Evolutionary conservation across 352 stramenopile genomes (phyloP).

Genomic region (Blastocystis sp.): DNA sequence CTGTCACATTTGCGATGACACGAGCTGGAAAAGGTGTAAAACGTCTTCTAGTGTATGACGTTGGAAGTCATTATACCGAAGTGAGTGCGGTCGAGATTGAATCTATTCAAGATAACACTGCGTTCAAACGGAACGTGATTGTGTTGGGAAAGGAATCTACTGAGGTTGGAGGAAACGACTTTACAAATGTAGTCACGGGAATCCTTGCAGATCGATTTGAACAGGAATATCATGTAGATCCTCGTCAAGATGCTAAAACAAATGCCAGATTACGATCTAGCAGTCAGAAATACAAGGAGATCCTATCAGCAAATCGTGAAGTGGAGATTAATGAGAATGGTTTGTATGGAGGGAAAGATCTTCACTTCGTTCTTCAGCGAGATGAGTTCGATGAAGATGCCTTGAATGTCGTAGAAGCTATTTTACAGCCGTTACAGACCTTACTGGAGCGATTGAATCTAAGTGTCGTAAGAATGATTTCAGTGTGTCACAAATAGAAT

Average conservation of each 20-base stretch:
- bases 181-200: not conserved
- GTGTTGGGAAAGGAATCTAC: conserved; percentile 6
- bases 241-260: not conserved
- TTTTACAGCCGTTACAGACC: not conserved
- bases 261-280: not conserved
- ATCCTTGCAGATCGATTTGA: not conserved
- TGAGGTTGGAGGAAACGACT: not conserved
- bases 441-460: not conserved
- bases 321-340: not conserved
- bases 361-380: not conserved
- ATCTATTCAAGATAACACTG: not conserved
- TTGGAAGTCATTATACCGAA: conserved; percentile 16
- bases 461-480: not conserved
- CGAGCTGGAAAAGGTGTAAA: not conserved
- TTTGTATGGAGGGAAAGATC: not conserved
- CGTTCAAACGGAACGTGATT: not conserved
- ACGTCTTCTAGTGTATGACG: not conserved
- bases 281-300: conserved; percentile 38
- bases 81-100: conserved; percentile 15
- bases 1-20: conserved; percentile 24
- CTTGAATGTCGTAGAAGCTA: not conserved
- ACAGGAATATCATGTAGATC: not conserved
- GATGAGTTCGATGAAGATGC: conserved; percentile 36
- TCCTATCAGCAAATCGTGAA: conserved; percentile 12
- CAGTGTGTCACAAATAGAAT: not conserved